phyloP scores from a whole-genome alignment of 2,329 filamentous ascomycete genomes.

The Cladophialophora psammophila region DNA sequence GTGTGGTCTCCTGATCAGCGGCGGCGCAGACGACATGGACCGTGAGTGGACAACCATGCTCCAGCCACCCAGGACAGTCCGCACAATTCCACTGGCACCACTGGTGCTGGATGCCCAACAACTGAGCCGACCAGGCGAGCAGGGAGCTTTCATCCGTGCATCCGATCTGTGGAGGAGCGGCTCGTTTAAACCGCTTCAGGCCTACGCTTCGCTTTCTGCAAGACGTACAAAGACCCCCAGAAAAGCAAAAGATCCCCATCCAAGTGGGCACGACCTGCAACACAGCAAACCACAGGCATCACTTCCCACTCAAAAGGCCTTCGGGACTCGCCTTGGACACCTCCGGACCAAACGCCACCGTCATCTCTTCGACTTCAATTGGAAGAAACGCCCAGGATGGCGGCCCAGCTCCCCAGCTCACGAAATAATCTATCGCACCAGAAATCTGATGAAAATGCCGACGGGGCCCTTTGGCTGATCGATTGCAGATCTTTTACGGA shows the following conservation, averaged over 20 bases:
- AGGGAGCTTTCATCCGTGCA: constrained; percentile 19
- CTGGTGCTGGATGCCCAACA: constrained; percentile 1
- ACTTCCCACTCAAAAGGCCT: background rate
- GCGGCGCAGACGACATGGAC: background rate
- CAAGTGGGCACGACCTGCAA: constrained; percentile 10
- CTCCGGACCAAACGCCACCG: background rate
- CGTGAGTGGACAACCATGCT: constrained; percentile 12
- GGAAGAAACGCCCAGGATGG: background rate
- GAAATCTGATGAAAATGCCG: background rate
- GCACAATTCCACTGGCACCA: background rate
- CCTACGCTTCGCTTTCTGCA: constrained; percentile 12
- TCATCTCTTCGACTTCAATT: background rate
- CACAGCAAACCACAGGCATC: background rate
- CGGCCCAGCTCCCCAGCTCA: background rate
- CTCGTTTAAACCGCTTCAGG: constrained; percentile 9
- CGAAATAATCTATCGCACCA: background rate
- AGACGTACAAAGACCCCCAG: constrained; percentile 4
- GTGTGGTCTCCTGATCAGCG: constrained; percentile 24
- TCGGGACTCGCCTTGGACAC: constrained; percentile 1
- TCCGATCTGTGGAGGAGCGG: constrained; percentile 21
- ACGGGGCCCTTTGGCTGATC: background rate
- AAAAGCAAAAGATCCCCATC: constrained; percentile 16
- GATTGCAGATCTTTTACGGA: background rate
- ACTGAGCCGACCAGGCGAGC: constrained; percentile 17
- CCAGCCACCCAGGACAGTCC: constrained; percentile 1